Evolutionary conservation across 78 protist genomes (phyloP), one percentile per base, ranked within the genome.

Genomic region (Cavenderia fasciculata): DNA sequence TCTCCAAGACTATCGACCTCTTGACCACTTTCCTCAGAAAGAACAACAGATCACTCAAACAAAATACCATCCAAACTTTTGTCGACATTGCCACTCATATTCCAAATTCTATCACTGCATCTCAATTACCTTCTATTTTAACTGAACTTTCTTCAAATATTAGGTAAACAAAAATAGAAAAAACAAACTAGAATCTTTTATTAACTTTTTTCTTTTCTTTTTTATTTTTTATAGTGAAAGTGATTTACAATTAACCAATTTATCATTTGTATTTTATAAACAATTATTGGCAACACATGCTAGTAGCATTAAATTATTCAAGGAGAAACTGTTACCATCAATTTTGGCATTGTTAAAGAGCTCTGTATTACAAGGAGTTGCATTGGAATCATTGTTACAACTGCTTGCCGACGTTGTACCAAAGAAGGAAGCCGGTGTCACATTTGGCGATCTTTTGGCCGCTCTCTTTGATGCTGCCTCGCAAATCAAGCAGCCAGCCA

Each of bases 291-390:
- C 18, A 34, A 11, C 78, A 6, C 1, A n/a, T 14, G 57, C 93
- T 7, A 5, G 4, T 29, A 5, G 40, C 14, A 88, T 46, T 19
- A 14, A 78, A 1, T 46, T 33, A 10, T 43, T 76, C 1, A 84
- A 62, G 14, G 90, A 76, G n/a, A 49, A 78, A 54, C 38, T 77
- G 2, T 19, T 95, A 34, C 96, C 97, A 34, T 31, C 51, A 36
- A 66, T 74, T 25, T 65, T 95, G 1, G 29, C n/a, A 0, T 61
- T 97, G 46, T n/a, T 95, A 4, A 27, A 31, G 44, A 52, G 89
- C 8, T 74, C 98, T 5, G 41, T 97, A 11, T 93, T 96, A 33
- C 98, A 97, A 69, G 98, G 99, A 31, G 69, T 49, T 1, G 96
- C 99, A 0, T 79, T 97, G 57, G 47, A 70, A 47, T 94, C 94